phyloP scores from a whole-genome alignment of 257 asterid genomes.

The Gynochthodes officinalis region DNA sequence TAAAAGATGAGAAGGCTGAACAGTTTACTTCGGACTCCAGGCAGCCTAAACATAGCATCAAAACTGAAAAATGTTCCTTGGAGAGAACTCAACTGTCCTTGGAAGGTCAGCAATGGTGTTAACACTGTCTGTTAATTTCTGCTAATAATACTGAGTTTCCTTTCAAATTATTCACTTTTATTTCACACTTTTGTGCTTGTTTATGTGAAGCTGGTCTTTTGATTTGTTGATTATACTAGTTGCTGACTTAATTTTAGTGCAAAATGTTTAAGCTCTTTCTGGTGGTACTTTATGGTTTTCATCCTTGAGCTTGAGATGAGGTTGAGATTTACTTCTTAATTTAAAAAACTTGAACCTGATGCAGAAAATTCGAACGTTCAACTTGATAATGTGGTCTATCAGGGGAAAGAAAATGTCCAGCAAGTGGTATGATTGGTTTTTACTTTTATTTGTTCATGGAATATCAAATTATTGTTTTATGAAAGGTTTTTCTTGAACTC shows the following conservation, averaged over 20 bases:
- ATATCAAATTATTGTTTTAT: background rate
- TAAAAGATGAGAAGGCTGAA: constrained; percentile 55
- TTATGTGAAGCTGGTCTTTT: background rate
- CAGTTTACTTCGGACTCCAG: constrained; percentile 26
- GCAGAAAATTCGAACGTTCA: constrained; percentile 30
- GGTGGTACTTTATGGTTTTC: background rate
- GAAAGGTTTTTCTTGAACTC: constrained; percentile 6
- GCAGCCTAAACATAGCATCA: constrained; percentile 35
- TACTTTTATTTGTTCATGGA: background rate
- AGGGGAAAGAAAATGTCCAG: constrained; percentile 29
- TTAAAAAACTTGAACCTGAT: constrained; percentile 28
- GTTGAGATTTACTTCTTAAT: constrained; percentile 35
- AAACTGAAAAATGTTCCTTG: constrained; percentile 21
- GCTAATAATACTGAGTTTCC: background rate
- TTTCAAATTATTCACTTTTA: background rate
- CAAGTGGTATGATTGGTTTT: constrained; percentile 43
- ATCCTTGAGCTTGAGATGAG: background rate
- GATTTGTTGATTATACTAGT: background rate
- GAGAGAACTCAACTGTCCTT: constrained; percentile 31
- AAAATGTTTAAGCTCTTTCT: background rate
- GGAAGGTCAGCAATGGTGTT: constrained; percentile 38
- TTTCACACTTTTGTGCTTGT: background rate
- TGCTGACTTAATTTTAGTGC: background rate
- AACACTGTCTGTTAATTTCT: background rate
- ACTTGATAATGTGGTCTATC: constrained; percentile 29